A percentile compares a stretch with the other conserved stretches of the same genome.
Evolutionary conservation across 2,329 filamentous ascomycete genomes (phyloP).

Genomic region (Onygenales sp.): DNA sequence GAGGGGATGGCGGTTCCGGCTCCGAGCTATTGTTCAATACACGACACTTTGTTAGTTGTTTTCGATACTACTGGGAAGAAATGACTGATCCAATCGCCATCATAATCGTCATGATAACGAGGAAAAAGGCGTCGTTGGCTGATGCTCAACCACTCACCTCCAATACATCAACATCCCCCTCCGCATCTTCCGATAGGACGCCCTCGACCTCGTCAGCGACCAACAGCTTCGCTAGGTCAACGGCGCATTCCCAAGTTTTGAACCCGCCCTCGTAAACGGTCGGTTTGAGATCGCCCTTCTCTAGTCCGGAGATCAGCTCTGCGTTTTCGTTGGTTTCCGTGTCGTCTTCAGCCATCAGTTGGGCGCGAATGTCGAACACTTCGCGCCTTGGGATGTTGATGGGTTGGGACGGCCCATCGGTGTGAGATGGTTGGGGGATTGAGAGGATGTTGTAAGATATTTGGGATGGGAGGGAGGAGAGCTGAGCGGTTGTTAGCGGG

Average conservation of each 20-base stretch:
- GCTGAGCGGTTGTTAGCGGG: conserved; percentile 26
- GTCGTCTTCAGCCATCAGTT: conserved; percentile 51
- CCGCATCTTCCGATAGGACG: conserved; percentile 19
- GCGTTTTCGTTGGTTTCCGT: conserved; percentile 33
- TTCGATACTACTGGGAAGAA: not conserved
- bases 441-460: conserved; percentile 45
- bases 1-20: conserved; percentile 54
- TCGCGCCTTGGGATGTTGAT: conserved; percentile 45
- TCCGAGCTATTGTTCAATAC: conserved; percentile 38
- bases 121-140: not conserved
- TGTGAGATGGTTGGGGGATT: conserved; percentile 19
- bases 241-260: conserved; percentile 59
- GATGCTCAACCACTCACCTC: conserved; percentile 16
- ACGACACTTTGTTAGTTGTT: too few relatives aligned
- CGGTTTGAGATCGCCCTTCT: conserved; percentile 48
- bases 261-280: conserved; percentile 59
- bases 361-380: conserved; percentile 54
- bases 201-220: conserved; percentile 11
- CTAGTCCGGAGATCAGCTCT: conserved; percentile 38
- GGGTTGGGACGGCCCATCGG: not conserved
- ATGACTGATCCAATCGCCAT: not conserved
- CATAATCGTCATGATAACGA: not conserved
- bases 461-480: conserved; percentile 47
- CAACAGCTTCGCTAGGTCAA: conserved; percentile 45
- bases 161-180: conserved; percentile 14